These are phyloP conservation scores for Astrephomene gubernaculifera DNA, from an alignment of 139 green algal genomes.

Conservation along the genomic window DNA sequence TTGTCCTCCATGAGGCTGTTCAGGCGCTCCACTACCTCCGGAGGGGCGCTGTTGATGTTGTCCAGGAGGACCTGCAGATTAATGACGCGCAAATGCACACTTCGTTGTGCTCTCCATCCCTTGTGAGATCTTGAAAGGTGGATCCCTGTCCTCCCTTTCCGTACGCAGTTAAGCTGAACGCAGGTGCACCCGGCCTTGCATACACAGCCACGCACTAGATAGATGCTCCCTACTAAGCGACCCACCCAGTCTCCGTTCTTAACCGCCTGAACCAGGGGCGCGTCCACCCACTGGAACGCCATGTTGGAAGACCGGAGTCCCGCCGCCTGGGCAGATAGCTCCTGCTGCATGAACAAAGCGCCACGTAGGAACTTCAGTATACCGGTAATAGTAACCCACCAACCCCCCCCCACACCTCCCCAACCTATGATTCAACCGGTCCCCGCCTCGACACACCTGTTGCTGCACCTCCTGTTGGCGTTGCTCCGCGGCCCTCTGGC, in stretches of 20 bases:
- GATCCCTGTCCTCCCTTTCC: too few species aligned
- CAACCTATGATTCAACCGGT: too few species aligned
- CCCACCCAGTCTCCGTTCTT: conserved; percentile 42
- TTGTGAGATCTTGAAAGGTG: too few species aligned
- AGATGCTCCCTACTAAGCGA: neutral
- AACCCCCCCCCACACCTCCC: too few species aligned
- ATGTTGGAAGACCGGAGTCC: conserved; percentile 1
- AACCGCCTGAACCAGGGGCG: conserved; percentile 28
- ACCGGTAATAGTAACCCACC: too few species aligned
- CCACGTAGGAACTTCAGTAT: too few species aligned
- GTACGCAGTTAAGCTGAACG: too few species aligned
- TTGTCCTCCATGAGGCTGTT: conserved; percentile 56
- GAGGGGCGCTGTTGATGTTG: conserved; percentile 57
- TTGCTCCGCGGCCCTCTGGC: neutral
- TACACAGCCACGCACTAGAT: too few species aligned
- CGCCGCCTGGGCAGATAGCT: neutral
- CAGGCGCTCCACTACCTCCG: conserved; percentile 57
- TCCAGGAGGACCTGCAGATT: conserved; percentile 55
- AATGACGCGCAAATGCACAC: too few species aligned
- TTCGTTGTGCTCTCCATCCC: too few species aligned
- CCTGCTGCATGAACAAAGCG: too few species aligned
- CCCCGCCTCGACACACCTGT: neutral
- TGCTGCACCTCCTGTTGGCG: neutral
- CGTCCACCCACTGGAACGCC: conserved; percentile 45
- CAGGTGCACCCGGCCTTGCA: too few species aligned